phyloP scores from a whole-genome alignment of 345 rosid genomes.

The Eucalyptus erythrocorys region DNA sequence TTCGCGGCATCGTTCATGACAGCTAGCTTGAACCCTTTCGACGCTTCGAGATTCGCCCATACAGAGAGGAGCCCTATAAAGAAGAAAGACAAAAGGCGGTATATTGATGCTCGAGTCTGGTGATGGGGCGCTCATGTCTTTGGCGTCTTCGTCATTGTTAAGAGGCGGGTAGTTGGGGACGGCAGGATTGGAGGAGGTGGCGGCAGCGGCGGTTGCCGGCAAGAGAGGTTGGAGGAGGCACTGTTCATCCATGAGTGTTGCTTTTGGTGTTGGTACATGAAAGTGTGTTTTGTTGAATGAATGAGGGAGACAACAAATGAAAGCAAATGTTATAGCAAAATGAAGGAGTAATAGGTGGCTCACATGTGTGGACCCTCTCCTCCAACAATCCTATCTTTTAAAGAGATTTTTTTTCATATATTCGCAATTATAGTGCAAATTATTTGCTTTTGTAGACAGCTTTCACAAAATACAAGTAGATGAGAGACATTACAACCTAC shows the following conservation, averaged over 20 bases:
- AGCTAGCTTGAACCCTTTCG: not conserved
- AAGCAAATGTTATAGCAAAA: not conserved
- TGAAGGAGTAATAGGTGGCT: not conserved
- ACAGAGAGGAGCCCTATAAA: constrained; percentile 33
- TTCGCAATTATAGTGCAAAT: not conserved
- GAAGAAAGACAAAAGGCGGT: constrained; percentile 16
- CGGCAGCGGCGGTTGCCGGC: not conserved
- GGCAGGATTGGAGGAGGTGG: not conserved
- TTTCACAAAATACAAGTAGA: not conserved
- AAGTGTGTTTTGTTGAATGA: not conserved
- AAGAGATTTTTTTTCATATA: not conserved
- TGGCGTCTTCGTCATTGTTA: not conserved
- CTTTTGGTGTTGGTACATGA: not conserved
- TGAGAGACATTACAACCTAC: not conserved
- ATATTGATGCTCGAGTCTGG: not conserved
- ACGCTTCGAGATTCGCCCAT: constrained; percentile 49
- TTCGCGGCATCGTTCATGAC: not conserved
- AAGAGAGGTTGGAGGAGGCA: not conserved
- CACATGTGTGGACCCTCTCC: not conserved
- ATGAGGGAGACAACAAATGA: not conserved
- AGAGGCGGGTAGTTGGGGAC: not conserved
- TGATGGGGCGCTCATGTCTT: not conserved
- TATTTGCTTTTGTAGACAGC: not conserved
- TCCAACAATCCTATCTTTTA: not conserved
- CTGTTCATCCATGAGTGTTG: not conserved